Evolutionary conservation across 1,284 basidiomycete species (phyloP).

Genomic region (Ceratobasidium papillatum): DNA sequence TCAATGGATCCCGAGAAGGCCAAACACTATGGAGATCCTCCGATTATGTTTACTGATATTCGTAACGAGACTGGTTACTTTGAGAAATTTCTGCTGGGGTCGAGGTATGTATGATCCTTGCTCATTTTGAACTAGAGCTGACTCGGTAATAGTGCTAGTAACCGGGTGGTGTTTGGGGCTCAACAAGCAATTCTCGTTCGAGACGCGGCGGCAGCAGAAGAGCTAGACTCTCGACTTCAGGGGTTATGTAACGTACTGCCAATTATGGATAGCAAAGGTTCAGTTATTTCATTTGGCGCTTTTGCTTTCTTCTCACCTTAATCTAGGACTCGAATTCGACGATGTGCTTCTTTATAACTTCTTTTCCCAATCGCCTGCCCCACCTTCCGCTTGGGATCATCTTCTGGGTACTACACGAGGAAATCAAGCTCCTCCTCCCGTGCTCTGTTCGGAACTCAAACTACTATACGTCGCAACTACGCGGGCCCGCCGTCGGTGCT

Average conservation of each 20-base stretch:
- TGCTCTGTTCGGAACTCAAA: conserved; percentile 40
- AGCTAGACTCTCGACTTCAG: conserved; percentile 14
- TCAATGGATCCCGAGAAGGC: conserved; percentile 38
- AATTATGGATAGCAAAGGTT: conserved; percentile 27
- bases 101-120: background rate
- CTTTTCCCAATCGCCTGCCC: background rate
- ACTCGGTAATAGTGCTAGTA: background rate
- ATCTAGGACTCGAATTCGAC: conserved; percentile 8
- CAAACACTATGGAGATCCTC: background rate
- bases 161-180: conserved; percentile 4
- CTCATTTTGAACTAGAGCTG: background rate
- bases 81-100: conserved; percentile 13
- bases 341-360: conserved; percentile 11
- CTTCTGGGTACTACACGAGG: background rate
- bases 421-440: background rate
- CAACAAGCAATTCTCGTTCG: conserved; percentile 22
- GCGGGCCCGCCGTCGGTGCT: conserved; percentile 38
- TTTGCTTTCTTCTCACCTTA: background rate
- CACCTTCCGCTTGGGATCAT: background rate
- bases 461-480: conserved; percentile 43
- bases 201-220: conserved; percentile 3
- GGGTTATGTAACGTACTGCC: conserved; percentile 27
- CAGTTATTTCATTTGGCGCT: background rate
- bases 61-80: conserved; percentile 8
- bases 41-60: conserved; percentile 1